phyloP scores from a whole-genome alignment of 164 flowering plant species.

The Euptelea pleiosperma region DNA sequence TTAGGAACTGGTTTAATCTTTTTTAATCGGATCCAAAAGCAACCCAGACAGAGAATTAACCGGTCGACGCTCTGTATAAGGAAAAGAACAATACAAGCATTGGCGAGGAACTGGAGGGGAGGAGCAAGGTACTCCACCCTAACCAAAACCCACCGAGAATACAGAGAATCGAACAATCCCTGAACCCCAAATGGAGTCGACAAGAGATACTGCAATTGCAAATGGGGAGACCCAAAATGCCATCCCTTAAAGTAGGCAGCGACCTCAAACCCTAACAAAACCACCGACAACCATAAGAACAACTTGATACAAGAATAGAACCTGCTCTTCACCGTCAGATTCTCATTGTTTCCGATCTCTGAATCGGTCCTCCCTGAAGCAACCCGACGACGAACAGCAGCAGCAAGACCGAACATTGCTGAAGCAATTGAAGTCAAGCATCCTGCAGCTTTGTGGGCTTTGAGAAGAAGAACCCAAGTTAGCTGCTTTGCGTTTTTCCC shows the following conservation, averaged over 20 bases:
- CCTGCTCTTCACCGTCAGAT: constrained; percentile 35
- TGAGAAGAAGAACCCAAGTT: constrained; percentile 95
- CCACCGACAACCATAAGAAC: constrained; percentile 61
- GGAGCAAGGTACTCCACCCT: constrained; percentile 91
- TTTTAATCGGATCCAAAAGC: constrained; percentile 78
- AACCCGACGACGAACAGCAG: constrained; percentile 75
- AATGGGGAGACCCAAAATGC: constrained; percentile 55
- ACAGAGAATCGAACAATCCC: constrained; percentile 53
- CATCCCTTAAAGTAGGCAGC: constrained; percentile 79
- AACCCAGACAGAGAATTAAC: constrained; percentile 74
- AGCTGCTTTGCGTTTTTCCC: constrained; percentile 92
- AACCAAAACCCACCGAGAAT: constrained; percentile 71
- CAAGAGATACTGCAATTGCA: constrained; percentile 40
- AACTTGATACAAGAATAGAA: constrained; percentile 60
- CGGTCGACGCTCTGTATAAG: constrained; percentile 83
- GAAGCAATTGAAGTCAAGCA: constrained; percentile 75
- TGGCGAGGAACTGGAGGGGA: constrained; percentile 74
- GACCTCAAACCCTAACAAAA: constrained; percentile 65
- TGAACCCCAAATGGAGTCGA: constrained; percentile 32
- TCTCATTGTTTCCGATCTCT: constrained; percentile 26
- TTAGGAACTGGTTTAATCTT: constrained; percentile 71
- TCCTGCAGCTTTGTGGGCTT: constrained; percentile 92
- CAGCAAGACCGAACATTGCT: constrained; percentile 41
- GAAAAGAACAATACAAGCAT: constrained; percentile 69
- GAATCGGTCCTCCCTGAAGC: constrained; percentile 70